A percentile compares a stretch with the other conserved stretches of the same genome.
Conservation (phyloP, 2,329 filamentous ascomycete species). For the Periglandula ipomoeae region DNA sequence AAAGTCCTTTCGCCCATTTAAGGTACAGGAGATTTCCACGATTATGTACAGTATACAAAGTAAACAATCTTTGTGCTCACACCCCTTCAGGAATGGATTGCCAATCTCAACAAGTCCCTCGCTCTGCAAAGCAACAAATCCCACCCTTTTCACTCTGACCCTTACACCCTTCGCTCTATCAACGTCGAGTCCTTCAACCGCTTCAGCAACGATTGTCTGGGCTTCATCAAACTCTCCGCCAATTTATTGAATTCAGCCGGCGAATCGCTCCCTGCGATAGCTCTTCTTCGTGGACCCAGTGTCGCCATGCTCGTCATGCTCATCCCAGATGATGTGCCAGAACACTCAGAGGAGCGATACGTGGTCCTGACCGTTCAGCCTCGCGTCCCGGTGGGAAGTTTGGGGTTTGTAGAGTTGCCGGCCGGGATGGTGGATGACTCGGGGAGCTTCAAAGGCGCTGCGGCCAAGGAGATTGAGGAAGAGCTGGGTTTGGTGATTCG, state of each 20-base stretch:
- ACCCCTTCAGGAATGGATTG: constrained; percentile 38
- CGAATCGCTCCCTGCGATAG: constrained; percentile 41
- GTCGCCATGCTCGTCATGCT: constrained; percentile 52
- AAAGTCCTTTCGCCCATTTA: constrained; percentile 29
- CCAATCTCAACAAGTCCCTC: constrained; percentile 37
- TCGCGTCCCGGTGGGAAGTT: constrained; percentile 44
- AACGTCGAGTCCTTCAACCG: constrained; percentile 44
- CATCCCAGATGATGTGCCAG: constrained; percentile 37
- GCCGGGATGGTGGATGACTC: constrained; percentile 49
- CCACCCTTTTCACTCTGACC: constrained; percentile 45
- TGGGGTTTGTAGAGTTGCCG: constrained; percentile 47
- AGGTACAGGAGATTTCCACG: too few species aligned
- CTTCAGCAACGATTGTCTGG: constrained; percentile 37
- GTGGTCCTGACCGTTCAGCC: constrained; percentile 52
- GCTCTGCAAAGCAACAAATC: constrained; percentile 29
- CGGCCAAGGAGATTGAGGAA: constrained; percentile 52
- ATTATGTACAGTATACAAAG: too few species aligned
- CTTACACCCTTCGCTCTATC: constrained; percentile 42
- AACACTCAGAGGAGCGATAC: constrained; percentile 37
- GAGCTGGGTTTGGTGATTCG: constrained; percentile 47
- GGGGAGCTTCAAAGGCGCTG: constrained; percentile 46
- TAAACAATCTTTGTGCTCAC: constrained; percentile 13
- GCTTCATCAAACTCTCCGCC: constrained; percentile 48
- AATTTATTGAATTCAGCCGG: constrained; percentile 36
- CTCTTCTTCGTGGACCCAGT: constrained; percentile 51